phyloP scores from a whole-genome alignment of 768 basidiomycete species.

The Podaxis pistillaris region DNA sequence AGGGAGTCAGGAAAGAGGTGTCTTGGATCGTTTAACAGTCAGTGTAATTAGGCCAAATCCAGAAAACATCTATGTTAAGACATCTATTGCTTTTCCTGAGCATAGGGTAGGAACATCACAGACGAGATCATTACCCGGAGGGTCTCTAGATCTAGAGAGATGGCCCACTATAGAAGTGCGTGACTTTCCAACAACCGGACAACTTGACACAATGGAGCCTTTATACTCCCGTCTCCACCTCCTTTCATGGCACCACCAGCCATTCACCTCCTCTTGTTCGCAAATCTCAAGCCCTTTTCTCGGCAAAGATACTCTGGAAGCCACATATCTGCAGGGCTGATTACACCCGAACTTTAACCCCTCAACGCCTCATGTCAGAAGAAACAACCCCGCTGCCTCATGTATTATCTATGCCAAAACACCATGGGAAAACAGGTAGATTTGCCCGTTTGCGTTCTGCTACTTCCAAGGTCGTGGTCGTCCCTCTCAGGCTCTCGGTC shows the following conservation, averaged over 20 bases:
- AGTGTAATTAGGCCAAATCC: not conserved
- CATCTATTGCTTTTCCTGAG: not conserved
- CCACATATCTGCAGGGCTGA: not conserved
- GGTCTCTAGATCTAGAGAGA: not conserved
- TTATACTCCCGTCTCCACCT: not conserved
- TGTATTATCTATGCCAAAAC: constrained; percentile 3
- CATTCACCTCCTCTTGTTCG: not conserved
- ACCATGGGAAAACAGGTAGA: not conserved
- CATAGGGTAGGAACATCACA: not conserved
- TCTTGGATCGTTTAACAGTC: not conserved
- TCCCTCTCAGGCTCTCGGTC: constrained; percentile 2
- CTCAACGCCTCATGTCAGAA: constrained; percentile 5
- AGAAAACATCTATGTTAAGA: not conserved
- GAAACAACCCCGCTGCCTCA: constrained; percentile 9
- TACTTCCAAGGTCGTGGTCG: not conserved
- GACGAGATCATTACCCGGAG: not conserved
- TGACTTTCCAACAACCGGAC: not conserved
- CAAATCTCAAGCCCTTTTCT: not conserved
- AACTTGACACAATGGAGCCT: not conserved
- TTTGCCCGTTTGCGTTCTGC: not conserved
- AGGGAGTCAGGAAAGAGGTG: not conserved
- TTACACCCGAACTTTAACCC: not conserved
- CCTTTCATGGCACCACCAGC: not conserved
- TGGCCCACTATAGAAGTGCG: not conserved
- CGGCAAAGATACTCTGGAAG: not conserved